These are phyloP conservation scores for Starmera pachycereana DNA, from an alignment of 805 yeast genomes.

Conservation along the genomic window DNA sequence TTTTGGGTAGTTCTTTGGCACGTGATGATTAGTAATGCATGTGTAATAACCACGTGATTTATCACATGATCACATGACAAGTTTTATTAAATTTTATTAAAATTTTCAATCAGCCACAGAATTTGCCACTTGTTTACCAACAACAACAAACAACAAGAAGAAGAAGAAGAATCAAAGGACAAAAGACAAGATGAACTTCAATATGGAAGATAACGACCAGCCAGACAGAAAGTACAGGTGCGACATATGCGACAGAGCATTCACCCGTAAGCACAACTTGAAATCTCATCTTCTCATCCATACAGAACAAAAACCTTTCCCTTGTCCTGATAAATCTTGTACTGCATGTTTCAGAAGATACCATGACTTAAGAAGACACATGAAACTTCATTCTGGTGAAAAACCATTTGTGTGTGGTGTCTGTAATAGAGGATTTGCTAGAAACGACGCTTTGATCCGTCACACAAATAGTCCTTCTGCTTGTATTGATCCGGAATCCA, in stretches of 20 bases:
- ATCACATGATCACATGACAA: no score
- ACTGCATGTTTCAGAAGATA: conserved; percentile 53
- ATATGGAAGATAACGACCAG: no score
- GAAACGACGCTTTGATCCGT: conserved; percentile 67
- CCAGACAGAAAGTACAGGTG: no score
- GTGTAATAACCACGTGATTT: no score
- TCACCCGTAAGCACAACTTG: conserved; percentile 66
- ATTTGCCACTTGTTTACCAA: no score
- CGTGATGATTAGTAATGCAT: no score
- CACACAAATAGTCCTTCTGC: conserved; percentile 37
- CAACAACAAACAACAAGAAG: no score
- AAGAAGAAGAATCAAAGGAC: no score
- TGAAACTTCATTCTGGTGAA: conserved; percentile 67
- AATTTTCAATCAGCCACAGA: no score
- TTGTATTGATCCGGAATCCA: conserved; percentile 3
- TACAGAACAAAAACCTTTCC: conserved; percentile 51
- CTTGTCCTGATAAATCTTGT: conserved; percentile 42
- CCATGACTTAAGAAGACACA: conserved; percentile 71
- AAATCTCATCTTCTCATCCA: conserved; percentile 65
- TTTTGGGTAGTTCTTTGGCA: no score
- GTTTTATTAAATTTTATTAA: no score
- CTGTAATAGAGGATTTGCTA: conserved; percentile 58
- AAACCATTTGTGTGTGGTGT: conserved; percentile 52
- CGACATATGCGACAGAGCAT: conserved; percentile 19
- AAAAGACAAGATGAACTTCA: no score